These are phyloP conservation scores for Arctostaphylos glauca DNA, from an alignment of 148 eudicot species.

Conservation along the genomic window DNA sequence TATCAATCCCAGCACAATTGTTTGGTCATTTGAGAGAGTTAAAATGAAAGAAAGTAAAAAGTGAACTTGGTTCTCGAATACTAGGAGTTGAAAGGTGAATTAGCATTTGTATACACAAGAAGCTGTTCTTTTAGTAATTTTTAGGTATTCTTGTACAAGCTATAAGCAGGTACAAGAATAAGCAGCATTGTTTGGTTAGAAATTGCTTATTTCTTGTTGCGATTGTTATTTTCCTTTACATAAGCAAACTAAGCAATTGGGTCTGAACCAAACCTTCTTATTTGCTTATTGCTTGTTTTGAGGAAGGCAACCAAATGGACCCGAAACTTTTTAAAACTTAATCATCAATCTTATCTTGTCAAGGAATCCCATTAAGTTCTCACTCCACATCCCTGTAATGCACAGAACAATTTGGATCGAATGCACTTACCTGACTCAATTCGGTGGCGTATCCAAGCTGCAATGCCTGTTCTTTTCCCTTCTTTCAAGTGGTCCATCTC, in stretches of 20 bases:
- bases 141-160: not conserved
- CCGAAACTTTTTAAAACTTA: not conserved
- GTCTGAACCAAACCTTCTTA: not conserved
- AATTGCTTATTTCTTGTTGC: not conserved
- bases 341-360: not conserved
- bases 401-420: constrained; percentile 81
- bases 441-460: constrained; percentile 82
- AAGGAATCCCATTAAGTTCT: not conserved
- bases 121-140: not conserved
- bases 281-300: not conserved
- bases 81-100: not conserved
- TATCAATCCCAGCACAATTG: not conserved
- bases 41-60: not conserved
- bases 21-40: not conserved
- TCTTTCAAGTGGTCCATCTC: constrained; percentile 44
- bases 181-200: not conserved
- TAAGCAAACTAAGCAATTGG: not conserved
- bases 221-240: not conserved
- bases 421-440: constrained; percentile 79
- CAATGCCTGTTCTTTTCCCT: constrained; percentile 71
- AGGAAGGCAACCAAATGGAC: not conserved
- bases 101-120: not conserved
- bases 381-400: not conserved
- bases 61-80: not conserved
- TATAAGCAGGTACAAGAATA: not conserved